Evolutionary conservation across 305 asterid species (phyloP), one percentile per base, ranked within the genome.

Genomic region (Coffea humblotiana): DNA sequence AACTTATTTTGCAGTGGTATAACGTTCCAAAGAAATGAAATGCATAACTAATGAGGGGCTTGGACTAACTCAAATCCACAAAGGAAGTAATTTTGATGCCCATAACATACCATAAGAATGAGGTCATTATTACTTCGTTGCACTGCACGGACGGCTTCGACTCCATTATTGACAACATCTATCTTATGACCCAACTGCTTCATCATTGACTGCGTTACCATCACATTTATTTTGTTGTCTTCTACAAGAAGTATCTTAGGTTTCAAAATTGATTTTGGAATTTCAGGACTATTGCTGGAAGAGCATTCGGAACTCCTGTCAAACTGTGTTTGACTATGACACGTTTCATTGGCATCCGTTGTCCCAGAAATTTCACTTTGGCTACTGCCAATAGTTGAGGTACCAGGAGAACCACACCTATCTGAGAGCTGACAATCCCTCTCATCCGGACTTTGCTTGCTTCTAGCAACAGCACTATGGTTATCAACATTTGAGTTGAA

Each of bases 161-260:
- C 85, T 51, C 98, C 98, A 81, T 95, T 89, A 51, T 83, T 74
- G 75, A 91, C 98, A 8, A 95, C 90, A 48, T 88, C 91, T 23
- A 93, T 87, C 72, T 64, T 77, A 77, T 93, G 93, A 40, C 97
- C 97, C 66, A 94, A 84, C 86, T 86, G 96, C 86, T 90, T 91
- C 98, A 89, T 90, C 97, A 94, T 91, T n/a, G 97, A 90, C 79
- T 84, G 88, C 3, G 97, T 83, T 56, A 93, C 98, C 94, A 93
- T 89, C 82, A 94, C 95, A 68, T 91, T 93, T 21, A 93, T 88
- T 89, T 90, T 90, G 89, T 81, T 92, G 78, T 94, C 97, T 75
- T 94, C 98, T 58, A 94, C 98, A 11, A 94, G 94, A 72, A 95
- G 98, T 72, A 95, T 95, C 87, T 85, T 95, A 45, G 97, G 98